These are phyloP conservation scores for Phytophthora tentaculata DNA, from an alignment of 352 stramenopile genomes.

Conservation along the genomic window DNA sequence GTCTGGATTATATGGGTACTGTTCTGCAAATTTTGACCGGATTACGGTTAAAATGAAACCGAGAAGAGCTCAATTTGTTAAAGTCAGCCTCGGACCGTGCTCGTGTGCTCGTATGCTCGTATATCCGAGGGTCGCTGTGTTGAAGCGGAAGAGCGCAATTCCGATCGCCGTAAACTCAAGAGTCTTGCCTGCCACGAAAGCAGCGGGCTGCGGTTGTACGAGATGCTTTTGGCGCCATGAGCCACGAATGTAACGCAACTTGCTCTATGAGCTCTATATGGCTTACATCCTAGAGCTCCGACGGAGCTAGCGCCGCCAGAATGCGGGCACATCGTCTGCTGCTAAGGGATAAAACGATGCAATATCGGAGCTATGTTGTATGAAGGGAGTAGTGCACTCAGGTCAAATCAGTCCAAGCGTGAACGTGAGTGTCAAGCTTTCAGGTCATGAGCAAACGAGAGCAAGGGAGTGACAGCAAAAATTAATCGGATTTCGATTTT, in stretches of 20 bases:
- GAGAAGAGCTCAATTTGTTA: not conserved
- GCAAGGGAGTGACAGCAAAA: constrained; percentile 5
- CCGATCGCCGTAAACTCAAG: too few species aligned
- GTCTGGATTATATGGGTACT: not conserved
- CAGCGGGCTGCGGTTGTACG: not conserved
- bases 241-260: not conserved
- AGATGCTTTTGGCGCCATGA: too few species aligned
- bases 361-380: too few species aligned
- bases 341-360: too few species aligned
- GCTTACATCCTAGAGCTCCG: too few species aligned
- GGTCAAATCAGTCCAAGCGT: too few species aligned
- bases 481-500: constrained; percentile 6
- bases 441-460: not conserved
- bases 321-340: too few species aligned
- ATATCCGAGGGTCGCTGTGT: not conserved
- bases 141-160: not conserved
- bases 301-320: too few species aligned
- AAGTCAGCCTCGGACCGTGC: not conserved
- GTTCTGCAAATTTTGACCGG: not conserved
- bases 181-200: too few species aligned
- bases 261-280: too few species aligned
- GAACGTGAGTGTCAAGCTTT: too few species aligned
- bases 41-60: not conserved
- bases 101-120: not conserved
- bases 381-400: too few species aligned